Evolutionary conservation across 2,329 filamentous ascomycete species (phyloP), one percentile per base, ranked within the genome.

Genomic region (Diaporthe capsici): DNA sequence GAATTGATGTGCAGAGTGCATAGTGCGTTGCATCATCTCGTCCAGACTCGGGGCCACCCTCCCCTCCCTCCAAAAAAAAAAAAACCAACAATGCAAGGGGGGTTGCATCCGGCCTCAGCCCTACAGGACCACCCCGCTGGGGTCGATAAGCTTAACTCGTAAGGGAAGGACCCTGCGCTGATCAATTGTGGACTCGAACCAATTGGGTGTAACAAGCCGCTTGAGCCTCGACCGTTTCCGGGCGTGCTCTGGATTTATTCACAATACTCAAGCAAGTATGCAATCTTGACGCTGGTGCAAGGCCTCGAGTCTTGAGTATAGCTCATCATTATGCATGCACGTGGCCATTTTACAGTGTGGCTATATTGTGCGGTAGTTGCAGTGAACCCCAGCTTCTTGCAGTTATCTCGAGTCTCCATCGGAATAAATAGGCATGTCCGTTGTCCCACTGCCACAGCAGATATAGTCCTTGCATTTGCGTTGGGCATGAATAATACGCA

Each of bases 61-160:
- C 15, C 34, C 20, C 28, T 31, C 15, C 28, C 17, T n/a, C n/a
- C 10, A 13, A 39, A 39, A 39, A 39, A 53, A 53, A 25, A 28
- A 37, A 8, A 9, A 5, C 31, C 31, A 31, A 47, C 28, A n/a
- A 37, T 39, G 20, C 44, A 15, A 15, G 25, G 34, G 34, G 61
- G 65, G 65, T 70, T 42, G 65, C 65, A 70, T 53, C 34, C 22
- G 17, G 34, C 31, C 65, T 70, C 65, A 70, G 65, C 65, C 65
- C 49, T 70, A 70, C 65, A 25, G 63, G 31, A 20, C 31, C 63
- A n/a, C 47, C 61, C n/a, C 25, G 28, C 25, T 39, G 44, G 63
- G 44, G 63, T 28, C 63, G 13, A 13, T 34, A 68, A 39, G 65
- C 47, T 42, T 68, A 39, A 68, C 65, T 70, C 34, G 8, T 31